A percentile compares a stretch with the other conserved stretches of the same genome.
These are phyloP conservation scores for Houttuynia cordata DNA, from an alignment of 164 flowering plant genomes.

Conservation along the genomic window DNA sequence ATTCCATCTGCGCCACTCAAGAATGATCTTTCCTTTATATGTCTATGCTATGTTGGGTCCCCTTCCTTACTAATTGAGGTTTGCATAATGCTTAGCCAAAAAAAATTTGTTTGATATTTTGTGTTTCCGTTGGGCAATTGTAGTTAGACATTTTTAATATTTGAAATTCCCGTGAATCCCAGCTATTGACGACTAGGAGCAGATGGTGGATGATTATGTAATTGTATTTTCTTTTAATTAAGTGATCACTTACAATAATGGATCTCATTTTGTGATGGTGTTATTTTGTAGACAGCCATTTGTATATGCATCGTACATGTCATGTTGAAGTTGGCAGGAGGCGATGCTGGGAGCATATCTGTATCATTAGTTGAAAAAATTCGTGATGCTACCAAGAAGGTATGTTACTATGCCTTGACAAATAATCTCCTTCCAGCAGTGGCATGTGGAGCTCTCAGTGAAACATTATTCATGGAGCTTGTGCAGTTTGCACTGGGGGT, in stretches of 20 bases:
- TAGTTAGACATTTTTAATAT: too few species aligned
- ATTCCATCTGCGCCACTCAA: background rate
- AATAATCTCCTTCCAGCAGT: too few species aligned
- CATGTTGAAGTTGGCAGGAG: conserved; percentile 39
- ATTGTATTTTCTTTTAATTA: too few species aligned
- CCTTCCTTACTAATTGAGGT: too few species aligned
- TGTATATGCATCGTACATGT: conserved; percentile 45
- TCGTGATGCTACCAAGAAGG: conserved; percentile 37
- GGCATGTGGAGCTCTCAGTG: background rate
- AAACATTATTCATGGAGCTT: background rate
- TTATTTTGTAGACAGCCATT: conserved; percentile 45
- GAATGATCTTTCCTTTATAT: background rate
- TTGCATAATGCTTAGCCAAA: too few species aligned
- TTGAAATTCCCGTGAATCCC: background rate
- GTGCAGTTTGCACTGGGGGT: background rate
- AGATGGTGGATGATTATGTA: background rate
- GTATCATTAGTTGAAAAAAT: conserved; percentile 50
- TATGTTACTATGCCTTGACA: conserved; percentile 6
- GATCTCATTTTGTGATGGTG: background rate
- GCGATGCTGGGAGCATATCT: conserved; percentile 63
- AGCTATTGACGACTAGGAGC: background rate
- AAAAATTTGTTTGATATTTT: too few species aligned
- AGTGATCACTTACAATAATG: background rate
- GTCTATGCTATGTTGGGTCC: too few species aligned
- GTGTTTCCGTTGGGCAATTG: background rate